phyloP scores from a whole-genome alignment of 441 rosid genomes.

The Codiaeum variegatum region DNA sequence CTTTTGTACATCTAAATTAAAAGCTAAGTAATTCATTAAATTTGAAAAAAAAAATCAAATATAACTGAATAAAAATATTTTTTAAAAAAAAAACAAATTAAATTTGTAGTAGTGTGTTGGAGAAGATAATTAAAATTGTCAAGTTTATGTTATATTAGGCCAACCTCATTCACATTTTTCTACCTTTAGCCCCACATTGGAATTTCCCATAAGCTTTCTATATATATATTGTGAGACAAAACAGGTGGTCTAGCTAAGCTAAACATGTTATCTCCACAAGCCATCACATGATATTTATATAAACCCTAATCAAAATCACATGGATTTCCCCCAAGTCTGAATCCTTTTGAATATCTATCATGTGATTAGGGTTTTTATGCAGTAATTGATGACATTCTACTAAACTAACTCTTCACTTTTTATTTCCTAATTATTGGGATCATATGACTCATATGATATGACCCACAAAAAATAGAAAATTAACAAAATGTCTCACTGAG shows the following conservation, averaged over 20 bases:
- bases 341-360: background rate
- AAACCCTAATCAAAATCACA: background rate
- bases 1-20: no score
- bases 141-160: no score
- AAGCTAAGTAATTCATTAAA: no score
- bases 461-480: no score
- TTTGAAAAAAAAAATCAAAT: no score
- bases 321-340: background rate
- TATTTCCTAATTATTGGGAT: background rate
- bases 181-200: background rate
- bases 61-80: no score
- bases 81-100: no score
- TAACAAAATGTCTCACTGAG: background rate
- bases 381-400: background rate
- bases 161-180: slow-evolving; percentile 6
- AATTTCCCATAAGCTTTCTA: background rate
- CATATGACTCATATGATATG: background rate
- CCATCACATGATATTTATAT: slow-evolving; percentile 8
- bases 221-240: background rate
- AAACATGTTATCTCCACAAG: slow-evolving; percentile 2
- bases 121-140: no score
- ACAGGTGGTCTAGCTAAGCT: background rate
- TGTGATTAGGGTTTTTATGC: background rate
- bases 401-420: background rate
- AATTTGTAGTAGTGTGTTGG: no score